Evolutionary conservation across 352 stramenopile species (phyloP), one percentile per base, ranked within the genome.

Genomic region (Globisporangium orthogonon): DNA sequence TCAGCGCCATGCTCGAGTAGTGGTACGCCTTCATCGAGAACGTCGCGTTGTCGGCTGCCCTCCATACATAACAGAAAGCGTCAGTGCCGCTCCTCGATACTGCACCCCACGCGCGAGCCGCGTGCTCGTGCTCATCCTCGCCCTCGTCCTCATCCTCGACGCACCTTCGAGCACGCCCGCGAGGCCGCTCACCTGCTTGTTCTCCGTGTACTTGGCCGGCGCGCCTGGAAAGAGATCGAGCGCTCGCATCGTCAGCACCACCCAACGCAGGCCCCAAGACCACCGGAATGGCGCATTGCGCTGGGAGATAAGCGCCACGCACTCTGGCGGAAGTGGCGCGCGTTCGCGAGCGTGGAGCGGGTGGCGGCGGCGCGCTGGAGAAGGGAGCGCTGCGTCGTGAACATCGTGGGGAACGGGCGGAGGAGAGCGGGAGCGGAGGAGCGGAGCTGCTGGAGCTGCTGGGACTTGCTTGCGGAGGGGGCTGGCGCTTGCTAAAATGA

Each of bases 291-390:
- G 44, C 37, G 49, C 29, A 10, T 35, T 18, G 28, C 58, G 33
- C 30, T 41, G 30, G 46, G 14, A 41, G 6, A 31, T 4, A 49
- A 23, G 11, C 35, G 48, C 4, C 1, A 76, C 70, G 60, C 70
- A 92, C 83, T 84, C 63, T 89, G 74, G 64, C 83, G 80, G 65
- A 92, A 90, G 68, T 85, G 73, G 48, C 83, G 83, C 50, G 87
- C 78, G 47, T 64, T 56, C 33, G 72, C 51, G 61, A 66, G 47
- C 29, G 69, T 51, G 45, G 61, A 56, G 48, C 67, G 66, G 33
- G 70, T 63, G 45, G 73, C 45, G 51, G 39, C 73, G 62, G 67
- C 66, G 70, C 69, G 71, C 60, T 23, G 23, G 23, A 81, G 58
- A 33, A 85, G 61, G 29, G 63, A 75, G 59, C 75, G 68, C 47